Evolutionary conservation across 371 early-diverging fungal species (phyloP).

Genomic region (Actinomucor elegans): DNA sequence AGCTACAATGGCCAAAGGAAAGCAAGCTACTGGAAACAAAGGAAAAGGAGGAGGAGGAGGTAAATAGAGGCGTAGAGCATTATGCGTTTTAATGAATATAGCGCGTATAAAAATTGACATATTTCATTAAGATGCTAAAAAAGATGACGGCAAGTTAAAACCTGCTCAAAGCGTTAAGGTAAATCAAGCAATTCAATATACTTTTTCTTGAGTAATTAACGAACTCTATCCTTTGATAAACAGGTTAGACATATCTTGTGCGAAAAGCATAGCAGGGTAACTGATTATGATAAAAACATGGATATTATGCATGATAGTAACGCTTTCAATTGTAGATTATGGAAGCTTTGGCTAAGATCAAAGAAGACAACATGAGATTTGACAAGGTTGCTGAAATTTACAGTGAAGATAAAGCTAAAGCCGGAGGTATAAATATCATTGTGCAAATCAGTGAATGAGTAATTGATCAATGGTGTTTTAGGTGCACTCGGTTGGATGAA

Average conservation of each 20-base stretch:
- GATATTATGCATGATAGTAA: too few relatives aligned
- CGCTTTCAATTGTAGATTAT: conserved; percentile 22
- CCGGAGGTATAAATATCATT: conserved; percentile 42
- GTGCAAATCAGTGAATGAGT: neutral
- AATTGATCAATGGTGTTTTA: neutral
- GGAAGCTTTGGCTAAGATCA: conserved; percentile 65
- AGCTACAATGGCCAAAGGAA: conserved; percentile 45
- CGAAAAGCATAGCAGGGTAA: conserved; percentile 74
- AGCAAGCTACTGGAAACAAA: conserved; percentile 45
- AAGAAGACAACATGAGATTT: conserved; percentile 60
- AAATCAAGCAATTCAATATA: neutral
- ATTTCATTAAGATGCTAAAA: too few relatives aligned
- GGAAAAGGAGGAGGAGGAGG: conserved; percentile 27
- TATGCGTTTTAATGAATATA: too few relatives aligned
- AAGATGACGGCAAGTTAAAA: conserved; percentile 67
- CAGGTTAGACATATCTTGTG: conserved; percentile 87
- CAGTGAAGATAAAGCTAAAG: conserved; percentile 88
- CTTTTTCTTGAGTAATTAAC: neutral
- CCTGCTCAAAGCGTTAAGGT: conserved; percentile 74
- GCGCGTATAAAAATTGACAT: neutral
- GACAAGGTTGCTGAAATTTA: conserved; percentile 80
- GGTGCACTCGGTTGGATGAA: conserved; percentile 81
- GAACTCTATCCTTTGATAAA: neutral
- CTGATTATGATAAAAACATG: too few relatives aligned
- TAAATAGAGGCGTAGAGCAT: too few relatives aligned